phyloP scores from a whole-genome alignment of 495 filamentous ascomycete species.

The Lophiostoma macrostomum region DNA sequence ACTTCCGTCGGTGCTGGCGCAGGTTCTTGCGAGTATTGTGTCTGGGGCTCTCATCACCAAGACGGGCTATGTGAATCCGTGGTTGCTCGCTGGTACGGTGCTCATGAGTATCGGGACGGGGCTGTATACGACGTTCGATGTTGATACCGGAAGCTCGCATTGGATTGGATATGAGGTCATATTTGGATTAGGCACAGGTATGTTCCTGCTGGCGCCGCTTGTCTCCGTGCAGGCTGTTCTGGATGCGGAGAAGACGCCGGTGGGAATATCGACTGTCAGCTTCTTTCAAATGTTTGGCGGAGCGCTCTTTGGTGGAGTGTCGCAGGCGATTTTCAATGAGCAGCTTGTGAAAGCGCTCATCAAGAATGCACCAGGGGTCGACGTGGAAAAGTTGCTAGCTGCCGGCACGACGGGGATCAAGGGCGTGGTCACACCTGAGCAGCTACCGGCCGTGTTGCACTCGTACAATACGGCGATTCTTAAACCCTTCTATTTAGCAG shows the following conservation, averaged over 20 bases:
- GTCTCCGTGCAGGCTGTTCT: slow-evolving; percentile 29
- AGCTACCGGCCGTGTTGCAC: slow-evolving; percentile 50
- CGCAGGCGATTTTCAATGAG: slow-evolving; percentile 41
- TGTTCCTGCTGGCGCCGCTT: slow-evolving; percentile 23
- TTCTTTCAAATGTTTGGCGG: slow-evolving; percentile 39
- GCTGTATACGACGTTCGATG: slow-evolving; percentile 25
- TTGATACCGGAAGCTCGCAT: slow-evolving; percentile 11
- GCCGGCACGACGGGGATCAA: slow-evolving; percentile 54
- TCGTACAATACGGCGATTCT: slow-evolving; percentile 22
- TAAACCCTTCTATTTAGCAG: slow-evolving; percentile 16
- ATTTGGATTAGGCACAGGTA: slow-evolving; percentile 24
- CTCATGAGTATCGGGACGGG: slow-evolving; percentile 27
- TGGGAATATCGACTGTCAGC: slow-evolving; percentile 35
- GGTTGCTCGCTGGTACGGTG: slow-evolving; percentile 23
- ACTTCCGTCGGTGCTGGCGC: slow-evolving; percentile 18
- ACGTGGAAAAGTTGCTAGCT: slow-evolving; percentile 43
- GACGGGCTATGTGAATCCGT: slow-evolving; percentile 29
- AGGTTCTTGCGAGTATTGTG: slow-evolving; percentile 20
- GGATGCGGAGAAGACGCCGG: slow-evolving; percentile 12
- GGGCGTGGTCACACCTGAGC: slow-evolving; percentile 43
- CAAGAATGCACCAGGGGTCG: slow-evolving; percentile 44
- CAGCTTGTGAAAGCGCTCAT: slow-evolving; percentile 23
- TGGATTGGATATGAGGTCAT: slow-evolving; percentile 34
- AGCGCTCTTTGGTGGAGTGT: slow-evolving; percentile 36
- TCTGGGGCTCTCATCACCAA: slow-evolving; percentile 23